These are phyloP conservation scores for Gaeumannomyces sp. DNA, from an alignment of 2,329 filamentous ascomycete species.

Conservation along the genomic window DNA sequence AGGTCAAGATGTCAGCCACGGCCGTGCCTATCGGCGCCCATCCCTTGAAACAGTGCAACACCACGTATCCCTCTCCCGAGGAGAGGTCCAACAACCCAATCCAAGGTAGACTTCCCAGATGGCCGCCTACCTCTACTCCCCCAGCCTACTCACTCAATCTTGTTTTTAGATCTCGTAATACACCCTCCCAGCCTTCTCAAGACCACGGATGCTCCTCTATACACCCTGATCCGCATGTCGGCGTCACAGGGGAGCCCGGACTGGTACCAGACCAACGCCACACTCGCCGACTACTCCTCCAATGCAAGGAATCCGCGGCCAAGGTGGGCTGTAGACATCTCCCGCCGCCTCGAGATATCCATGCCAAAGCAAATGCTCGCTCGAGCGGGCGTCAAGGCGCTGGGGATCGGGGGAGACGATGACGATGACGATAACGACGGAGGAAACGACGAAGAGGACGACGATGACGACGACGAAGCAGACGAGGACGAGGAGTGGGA, in stretches of 20 bases:
- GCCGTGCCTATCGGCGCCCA: slow-evolving; percentile 26
- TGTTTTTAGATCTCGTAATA: slow-evolving; percentile 38
- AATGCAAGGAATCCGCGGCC: slow-evolving; percentile 16
- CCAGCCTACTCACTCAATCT: slow-evolving; percentile 11
- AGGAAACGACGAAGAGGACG: slow-evolving; percentile 10
- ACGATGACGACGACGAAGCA: slow-evolving; percentile 15
- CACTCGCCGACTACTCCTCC: slow-evolving; percentile 18
- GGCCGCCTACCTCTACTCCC: not conserved
- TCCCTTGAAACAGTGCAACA: slow-evolving; percentile 37
- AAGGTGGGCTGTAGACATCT: slow-evolving; percentile 44
- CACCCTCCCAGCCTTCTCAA: slow-evolving; percentile 29
- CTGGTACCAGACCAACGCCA: slow-evolving; percentile 48
- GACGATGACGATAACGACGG: slow-evolving; percentile 26
- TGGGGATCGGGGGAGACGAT: slow-evolving; percentile 24
- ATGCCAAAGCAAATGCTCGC: slow-evolving; percentile 40
- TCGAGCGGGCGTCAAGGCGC: slow-evolving; percentile 26
- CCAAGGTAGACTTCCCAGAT: slow-evolving; percentile 29
- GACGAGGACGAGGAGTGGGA: slow-evolving; percentile 16
- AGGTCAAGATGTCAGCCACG: slow-evolving; percentile 35
- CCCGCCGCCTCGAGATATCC: slow-evolving; percentile 35
- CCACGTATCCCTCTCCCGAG: slow-evolving; percentile 30
- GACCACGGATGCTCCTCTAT: slow-evolving; percentile 33
- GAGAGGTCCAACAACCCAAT: slow-evolving; percentile 37
- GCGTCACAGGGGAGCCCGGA: slow-evolving; percentile 43
- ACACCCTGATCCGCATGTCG: slow-evolving; percentile 46